Evolutionary conservation across 2,329 filamentous ascomycete species (phyloP).

Genomic region (Diplodia mutila): DNA sequence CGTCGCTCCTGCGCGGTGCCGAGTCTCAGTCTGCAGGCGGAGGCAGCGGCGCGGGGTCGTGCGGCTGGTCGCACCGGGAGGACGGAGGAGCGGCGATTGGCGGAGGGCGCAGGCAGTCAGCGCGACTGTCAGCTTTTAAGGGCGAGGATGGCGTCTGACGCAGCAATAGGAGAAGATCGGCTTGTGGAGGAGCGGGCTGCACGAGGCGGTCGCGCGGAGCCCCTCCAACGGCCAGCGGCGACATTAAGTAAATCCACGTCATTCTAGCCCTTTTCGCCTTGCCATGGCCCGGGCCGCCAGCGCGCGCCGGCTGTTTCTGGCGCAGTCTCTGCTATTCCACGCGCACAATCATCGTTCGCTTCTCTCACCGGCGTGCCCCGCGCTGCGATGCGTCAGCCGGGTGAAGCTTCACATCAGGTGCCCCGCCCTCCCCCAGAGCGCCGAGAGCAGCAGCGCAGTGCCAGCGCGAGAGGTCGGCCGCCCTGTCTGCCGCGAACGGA

Average conservation of each 20-base stretch:
- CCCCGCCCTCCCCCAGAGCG: not conserved
- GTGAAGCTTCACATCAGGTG: constrained; percentile 14
- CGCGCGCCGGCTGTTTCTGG: constrained; percentile 10
- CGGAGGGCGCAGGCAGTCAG: not conserved
- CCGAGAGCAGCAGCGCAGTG: not conserved
- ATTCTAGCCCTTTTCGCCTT: not conserved
- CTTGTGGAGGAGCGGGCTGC: constrained; percentile 6
- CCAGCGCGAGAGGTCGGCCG: not conserved
- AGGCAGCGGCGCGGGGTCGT: not conserved
- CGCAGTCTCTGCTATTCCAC: constrained; percentile 14
- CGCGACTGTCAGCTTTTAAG: constrained; percentile 4
- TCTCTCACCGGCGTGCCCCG: not conserved
- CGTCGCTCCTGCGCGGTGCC: not conserved
- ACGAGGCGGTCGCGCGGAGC: not conserved
- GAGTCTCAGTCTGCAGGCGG: not conserved
- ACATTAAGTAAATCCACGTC: constrained; percentile 15
- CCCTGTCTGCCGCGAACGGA: constrained; percentile 1
- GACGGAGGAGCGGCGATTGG: not conserved
- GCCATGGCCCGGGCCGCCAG: constrained; percentile 8
- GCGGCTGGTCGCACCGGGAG: not conserved
- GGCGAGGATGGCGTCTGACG: constrained; percentile 1
- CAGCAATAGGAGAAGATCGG: constrained; percentile 19
- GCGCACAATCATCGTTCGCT: not conserved
- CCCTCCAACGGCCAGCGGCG: not conserved
- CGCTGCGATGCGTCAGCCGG: not conserved